Percentiles rank a stretch among this genome's conserved stretches.
Evolutionary conservation across 1,139 yeast genomes (phyloP).

Genomic region (Wickerhamomyces sp.): DNA sequence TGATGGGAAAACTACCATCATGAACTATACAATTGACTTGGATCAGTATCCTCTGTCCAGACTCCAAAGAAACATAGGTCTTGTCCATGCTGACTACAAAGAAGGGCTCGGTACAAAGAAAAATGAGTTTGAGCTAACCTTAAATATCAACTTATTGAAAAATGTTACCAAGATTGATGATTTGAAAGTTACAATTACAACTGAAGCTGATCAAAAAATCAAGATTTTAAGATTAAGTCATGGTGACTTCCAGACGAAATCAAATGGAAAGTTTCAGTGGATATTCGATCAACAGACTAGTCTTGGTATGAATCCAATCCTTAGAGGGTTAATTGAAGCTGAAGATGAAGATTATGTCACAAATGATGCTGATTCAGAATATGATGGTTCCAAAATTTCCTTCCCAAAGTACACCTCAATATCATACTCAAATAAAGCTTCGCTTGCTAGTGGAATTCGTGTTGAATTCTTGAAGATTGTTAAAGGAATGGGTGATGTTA

Average conservation of each 20-base stretch:
- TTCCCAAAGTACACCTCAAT: slow-evolving; percentile 52
- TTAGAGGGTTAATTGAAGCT: slow-evolving; percentile 50
- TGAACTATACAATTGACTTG: slow-evolving; percentile 60
- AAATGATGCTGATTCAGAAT: slow-evolving; percentile 16
- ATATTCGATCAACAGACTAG: slow-evolving; percentile 53
- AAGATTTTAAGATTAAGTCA: slow-evolving; percentile 59
- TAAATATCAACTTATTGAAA: slow-evolving; percentile 48
- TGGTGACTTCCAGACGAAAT: slow-evolving; percentile 62
- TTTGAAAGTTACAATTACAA: slow-evolving; percentile 45
- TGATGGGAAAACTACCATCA: slow-evolving; percentile 67
- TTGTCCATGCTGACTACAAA: slow-evolving; percentile 54
- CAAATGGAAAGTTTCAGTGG: slow-evolving; percentile 66
- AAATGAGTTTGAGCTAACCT: slow-evolving; percentile 73
- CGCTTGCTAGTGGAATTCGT: slow-evolving; percentile 69
- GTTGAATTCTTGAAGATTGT: slow-evolving; percentile 62
- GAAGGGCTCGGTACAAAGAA: slow-evolving; percentile 54
- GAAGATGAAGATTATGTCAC: slow-evolving; percentile 1
- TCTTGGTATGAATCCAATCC: slow-evolving; percentile 64
- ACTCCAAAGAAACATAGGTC: slow-evolving; percentile 37
- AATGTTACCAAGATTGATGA: slow-evolving; percentile 54
- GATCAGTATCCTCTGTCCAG: slow-evolving; percentile 24
- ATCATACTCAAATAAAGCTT: slow-evolving; percentile 59
- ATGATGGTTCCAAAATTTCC: slow-evolving; percentile 17
- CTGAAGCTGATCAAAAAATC: slow-evolving; percentile 32
- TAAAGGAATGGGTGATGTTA: slow-evolving; percentile 58